Base-by-base conservation (phyloP, 306 rosid species). In the Fragaria iinumae region DNA sequence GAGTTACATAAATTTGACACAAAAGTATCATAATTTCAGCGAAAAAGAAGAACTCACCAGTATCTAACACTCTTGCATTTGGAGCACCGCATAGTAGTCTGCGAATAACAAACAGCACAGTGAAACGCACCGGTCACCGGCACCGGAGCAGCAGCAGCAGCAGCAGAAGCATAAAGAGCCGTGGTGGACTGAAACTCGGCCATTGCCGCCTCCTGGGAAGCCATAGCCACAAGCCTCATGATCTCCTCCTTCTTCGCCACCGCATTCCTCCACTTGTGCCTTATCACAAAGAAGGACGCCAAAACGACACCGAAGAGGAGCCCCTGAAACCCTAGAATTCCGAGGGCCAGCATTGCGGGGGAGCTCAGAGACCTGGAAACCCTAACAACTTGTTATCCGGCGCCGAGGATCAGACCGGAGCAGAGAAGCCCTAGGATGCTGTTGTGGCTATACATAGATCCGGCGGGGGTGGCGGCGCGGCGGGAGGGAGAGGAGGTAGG, bases 41-140 rank as follows among this genome's bases (percentile, higher is more conserved):
- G 13, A 41, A n/a, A 6, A 3, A 6, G n/a, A 7, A 48, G 11
- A 32, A 74, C 84, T n/a, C 59, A 89, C 96, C 93, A 90, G 74
- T 90, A 88, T 85, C 90, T 77, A 23, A 87, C 84, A 34, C 85
- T 77, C 80, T 90, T 90, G 90, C 96, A 90, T 25, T 78, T 87
- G 27, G 91, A 69, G 75, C 90, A 90, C 1, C 91, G 83, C 89
- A 77, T 82, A 53, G 96, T 88, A 11, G 96, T 90, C 21, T 81
- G 84, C 1, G 83, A 60, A 67, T 49, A 80, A 74, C 93, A 90
- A 12, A 90, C 80, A 0, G 83, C 93, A 75, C 91, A 87, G 9
- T 85, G 87, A 50, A 76, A 77, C 70, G 43, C 38, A 8, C n/a
- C 44, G 44, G 80, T 45, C 47, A 8, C 76, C 2, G 83, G 44